These are phyloP conservation scores for Rubia peregrina DNA, from an alignment of 305 asterid genomes.

Conservation along the genomic window DNA sequence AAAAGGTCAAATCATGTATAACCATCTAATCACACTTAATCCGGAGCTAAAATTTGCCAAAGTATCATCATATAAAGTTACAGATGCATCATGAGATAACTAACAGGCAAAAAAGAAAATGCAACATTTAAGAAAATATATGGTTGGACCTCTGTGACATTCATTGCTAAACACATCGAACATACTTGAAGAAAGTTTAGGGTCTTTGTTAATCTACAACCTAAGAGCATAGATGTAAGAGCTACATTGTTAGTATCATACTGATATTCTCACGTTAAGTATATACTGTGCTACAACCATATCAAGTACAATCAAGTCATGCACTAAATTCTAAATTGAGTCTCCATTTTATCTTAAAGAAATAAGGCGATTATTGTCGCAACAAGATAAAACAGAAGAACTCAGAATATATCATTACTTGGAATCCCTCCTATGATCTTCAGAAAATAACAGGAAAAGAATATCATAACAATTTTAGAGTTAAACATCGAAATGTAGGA, in stretches of 20 bases:
- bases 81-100: not conserved
- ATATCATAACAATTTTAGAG: not conserved
- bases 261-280: not conserved
- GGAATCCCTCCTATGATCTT: no score
- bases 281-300: not conserved
- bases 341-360: not conserved
- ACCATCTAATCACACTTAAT: not conserved
- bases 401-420: not conserved
- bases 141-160: not conserved
- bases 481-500: not conserved
- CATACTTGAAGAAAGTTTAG: not conserved
- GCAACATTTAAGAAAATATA: not conserved
- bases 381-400: not conserved
- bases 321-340: not conserved
- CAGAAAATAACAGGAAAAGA: not conserved
- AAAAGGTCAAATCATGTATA: not conserved
- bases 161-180: not conserved
- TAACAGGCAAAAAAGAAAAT: not conserved
- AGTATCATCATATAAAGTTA: not conserved
- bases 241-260: not conserved
- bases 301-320: not conserved
- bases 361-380: not conserved
- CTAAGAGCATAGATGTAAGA: not conserved
- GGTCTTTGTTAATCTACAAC: not conserved
- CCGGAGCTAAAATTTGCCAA: not conserved